phyloP scores from a whole-genome alignment of 495 filamentous ascomycete species.

The Pseudevernia furfuracea region DNA sequence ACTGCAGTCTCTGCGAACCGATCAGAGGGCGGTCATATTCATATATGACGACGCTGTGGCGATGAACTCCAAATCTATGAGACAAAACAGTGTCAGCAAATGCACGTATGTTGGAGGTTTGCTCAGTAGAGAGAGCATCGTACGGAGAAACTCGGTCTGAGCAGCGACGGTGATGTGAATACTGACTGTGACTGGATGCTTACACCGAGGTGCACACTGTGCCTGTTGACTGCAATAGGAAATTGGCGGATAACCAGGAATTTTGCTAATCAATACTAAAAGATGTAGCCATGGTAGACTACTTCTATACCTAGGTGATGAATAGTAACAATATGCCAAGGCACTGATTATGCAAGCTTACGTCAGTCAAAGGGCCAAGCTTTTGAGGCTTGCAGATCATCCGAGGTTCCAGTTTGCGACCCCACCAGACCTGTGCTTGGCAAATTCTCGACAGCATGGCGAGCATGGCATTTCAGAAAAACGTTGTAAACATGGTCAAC shows the following conservation, averaged over 20 bases:
- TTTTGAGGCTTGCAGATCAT: slow-evolving; percentile 5
- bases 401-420: not conserved
- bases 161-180: not conserved
- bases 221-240: not conserved
- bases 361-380: not conserved
- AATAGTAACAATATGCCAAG: not conserved
- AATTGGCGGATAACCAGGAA: not conserved
- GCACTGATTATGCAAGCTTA: not conserved
- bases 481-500: not conserved
- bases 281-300: not conserved
- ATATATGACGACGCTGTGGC: not conserved
- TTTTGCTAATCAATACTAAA: not conserved
- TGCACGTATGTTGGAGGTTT: not conserved
- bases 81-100: not conserved
- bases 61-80: not conserved
- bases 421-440: too few relatives aligned
- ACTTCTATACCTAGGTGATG: not conserved
- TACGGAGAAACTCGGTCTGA: not conserved
- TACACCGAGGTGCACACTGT: not conserved
- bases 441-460: too few relatives aligned
- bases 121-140: not conserved
- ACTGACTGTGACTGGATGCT: not conserved
- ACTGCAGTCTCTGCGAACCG: not conserved
- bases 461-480: too few relatives aligned
- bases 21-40: not conserved